Evolutionary conservation across 768 basidiomycete genomes (phyloP), one percentile per base, ranked within the genome.

Genomic region (Lepiota brunneoincarnata): DNA sequence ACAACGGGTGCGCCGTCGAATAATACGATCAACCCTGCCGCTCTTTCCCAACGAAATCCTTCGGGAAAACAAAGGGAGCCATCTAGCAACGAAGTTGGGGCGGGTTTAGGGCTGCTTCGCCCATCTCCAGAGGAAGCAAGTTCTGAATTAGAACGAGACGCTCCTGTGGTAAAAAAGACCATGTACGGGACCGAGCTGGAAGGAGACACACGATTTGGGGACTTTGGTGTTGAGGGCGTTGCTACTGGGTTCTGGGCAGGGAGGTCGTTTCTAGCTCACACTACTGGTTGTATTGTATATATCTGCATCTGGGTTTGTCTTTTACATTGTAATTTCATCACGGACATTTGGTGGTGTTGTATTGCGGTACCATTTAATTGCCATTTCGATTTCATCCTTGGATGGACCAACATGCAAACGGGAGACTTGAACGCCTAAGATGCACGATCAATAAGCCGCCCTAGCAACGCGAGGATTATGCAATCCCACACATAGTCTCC

Each of bases 161-260:
- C 66, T 14, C 74, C 74, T 21, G 73, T 76, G 3, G 75, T 78
- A 59, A 82, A 79, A 63, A 79, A 83, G 55, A 91, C 89, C 4
- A 88, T 91, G 84, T 91, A 90, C 66, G 89, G 89, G 6, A 91
- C 89, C 0, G 89, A 91, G 68, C 69, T 90, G 39, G 89, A 89
- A n/a, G 74, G 73, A 28, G 89, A 91, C 63, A 85, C 86, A n/a
- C 81, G 89, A 47, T 92, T 92, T 64, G 89, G 89, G 4, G 89
- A 91, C 69, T 91, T 91, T 64, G 89, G 89, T 36, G 75, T 89
- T 21, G 85, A 89, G 63, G 86, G 89, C 11, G 82, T 90, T 53
- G 86, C 86, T n/a, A 79, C 78, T 44, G 80, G 80, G 5, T 89
- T 86, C 63, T 90, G 89, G 87, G 67, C 79, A 0, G 74, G 76